Evolutionary conservation across 495 filamentous ascomycete species (phyloP).

Genomic region (Collariella sp.): DNA sequence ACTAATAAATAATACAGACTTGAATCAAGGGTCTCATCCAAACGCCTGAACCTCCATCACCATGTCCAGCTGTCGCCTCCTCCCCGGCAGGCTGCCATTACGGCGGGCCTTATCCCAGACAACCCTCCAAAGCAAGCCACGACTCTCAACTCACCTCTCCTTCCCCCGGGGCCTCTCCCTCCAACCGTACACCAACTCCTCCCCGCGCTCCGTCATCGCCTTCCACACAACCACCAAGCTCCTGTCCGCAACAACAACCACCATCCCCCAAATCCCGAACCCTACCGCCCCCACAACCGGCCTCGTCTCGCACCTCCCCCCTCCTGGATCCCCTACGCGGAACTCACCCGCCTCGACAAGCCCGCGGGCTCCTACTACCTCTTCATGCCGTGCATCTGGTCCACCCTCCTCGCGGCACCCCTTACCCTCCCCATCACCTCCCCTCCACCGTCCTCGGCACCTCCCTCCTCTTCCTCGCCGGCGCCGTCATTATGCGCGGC

Average conservation of each 20-base stretch:
- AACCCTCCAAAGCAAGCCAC: neutral
- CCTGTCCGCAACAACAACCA: slow-evolving; percentile 11
- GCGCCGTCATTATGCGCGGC: slow-evolving; percentile 90
- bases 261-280: neutral
- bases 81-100: slow-evolving; percentile 8
- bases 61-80: slow-evolving; percentile 13
- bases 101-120: slow-evolving; percentile 13
- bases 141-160: slow-evolving; percentile 6
- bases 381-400: slow-evolving; percentile 90
- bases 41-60: neutral
- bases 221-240: slow-evolving; percentile 22
- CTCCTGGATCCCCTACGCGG: slow-evolving; percentile 84
- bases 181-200: neutral
- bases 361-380: slow-evolving; percentile 92
- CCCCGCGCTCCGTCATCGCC: slow-evolving; percentile 6
- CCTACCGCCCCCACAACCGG: slow-evolving; percentile 67
- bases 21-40: neutral
- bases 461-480: slow-evolving; percentile 69
- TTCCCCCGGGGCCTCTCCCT: slow-evolving; percentile 10
- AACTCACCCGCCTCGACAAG: slow-evolving; percentile 87
- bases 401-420: slow-evolving; percentile 63
- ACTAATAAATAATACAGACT: no score
- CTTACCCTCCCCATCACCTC: slow-evolving; percentile 50
- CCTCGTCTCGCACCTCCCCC: slow-evolving; percentile 66
- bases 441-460: slow-evolving; percentile 53